Conservation (phyloP, 1,284 basidiomycete species). For the Cutaneotrichosporon cyanovorans region DNA sequence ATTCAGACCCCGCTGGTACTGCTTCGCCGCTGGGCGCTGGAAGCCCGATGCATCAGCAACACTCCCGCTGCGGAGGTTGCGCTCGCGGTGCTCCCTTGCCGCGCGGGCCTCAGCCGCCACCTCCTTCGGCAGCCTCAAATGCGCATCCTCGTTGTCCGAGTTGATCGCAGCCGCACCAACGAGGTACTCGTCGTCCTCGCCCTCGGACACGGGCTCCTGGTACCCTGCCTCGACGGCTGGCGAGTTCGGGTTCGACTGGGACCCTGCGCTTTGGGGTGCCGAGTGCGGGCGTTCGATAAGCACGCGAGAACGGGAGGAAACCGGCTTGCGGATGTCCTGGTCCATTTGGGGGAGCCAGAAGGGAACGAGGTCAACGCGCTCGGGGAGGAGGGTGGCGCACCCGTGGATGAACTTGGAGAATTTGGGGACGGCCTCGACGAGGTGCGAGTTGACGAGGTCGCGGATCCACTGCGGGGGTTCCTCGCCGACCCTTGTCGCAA, state of each 20-base stretch:
- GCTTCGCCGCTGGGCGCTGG: constrained; percentile 15
- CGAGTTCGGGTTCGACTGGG: constrained; percentile 42
- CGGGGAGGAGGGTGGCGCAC: constrained; percentile 83
- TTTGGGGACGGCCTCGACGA: constrained; percentile 89
- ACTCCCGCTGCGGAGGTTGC: constrained; percentile 56
- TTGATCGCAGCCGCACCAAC: constrained; percentile 53
- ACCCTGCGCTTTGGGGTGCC: constrained; percentile 33
- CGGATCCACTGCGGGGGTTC: constrained; percentile 95
- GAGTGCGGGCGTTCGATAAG: constrained; percentile 63
- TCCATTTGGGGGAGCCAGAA: constrained; percentile 92
- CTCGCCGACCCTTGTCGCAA: constrained; percentile 94
- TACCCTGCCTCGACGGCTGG: constrained; percentile 50
- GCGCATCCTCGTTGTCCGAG: constrained; percentile 62
- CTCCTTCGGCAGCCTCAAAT: constrained; percentile 62
- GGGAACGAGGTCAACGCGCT: constrained; percentile 93
- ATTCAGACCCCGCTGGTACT: constrained; percentile 51
- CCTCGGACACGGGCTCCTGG: constrained; percentile 80
- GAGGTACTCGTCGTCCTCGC: constrained; percentile 68
- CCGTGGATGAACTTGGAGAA: constrained; percentile 89
- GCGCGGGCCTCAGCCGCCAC: constrained; percentile 72
- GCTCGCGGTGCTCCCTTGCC: constrained; percentile 73
- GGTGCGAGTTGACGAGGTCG: constrained; percentile 85
- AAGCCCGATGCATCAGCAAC: constrained; percentile 15
- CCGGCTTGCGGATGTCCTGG: constrained; percentile 82
- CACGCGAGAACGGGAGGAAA: constrained; percentile 59